phyloP scores from a whole-genome alignment of 257 asterid species.

The Fraxinus quadrangulata region DNA sequence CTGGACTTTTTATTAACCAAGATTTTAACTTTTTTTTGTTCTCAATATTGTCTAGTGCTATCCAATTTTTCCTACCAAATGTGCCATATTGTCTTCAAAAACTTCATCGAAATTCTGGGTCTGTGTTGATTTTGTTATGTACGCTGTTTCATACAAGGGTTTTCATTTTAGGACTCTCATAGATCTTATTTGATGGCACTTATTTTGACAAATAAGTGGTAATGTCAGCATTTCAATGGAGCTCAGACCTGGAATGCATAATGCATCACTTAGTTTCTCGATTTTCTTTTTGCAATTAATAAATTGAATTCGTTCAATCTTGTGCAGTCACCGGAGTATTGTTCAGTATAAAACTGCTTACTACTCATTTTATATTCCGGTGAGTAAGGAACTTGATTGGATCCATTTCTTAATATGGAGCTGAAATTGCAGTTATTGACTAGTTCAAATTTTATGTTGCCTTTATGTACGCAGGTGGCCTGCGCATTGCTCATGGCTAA shows the following conservation, averaged over 20 bases:
- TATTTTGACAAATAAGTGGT: neutral
- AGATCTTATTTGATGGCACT: neutral
- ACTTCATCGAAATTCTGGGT: neutral
- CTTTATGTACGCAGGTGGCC: conserved; percentile 64
- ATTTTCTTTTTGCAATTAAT: neutral
- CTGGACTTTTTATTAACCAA: neutral
- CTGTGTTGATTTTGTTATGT: neutral
- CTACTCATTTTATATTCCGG: conserved; percentile 96
- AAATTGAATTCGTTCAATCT: neutral
- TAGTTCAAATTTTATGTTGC: conserved; percentile 1
- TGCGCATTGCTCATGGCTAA: conserved; percentile 94
- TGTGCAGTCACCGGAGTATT: conserved; percentile 89
- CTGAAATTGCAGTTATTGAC: conserved; percentile 14
- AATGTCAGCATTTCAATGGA: neutral
- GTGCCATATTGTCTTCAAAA: neutral
- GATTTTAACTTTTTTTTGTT: neutral
- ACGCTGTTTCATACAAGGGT: neutral
- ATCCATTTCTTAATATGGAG: neutral
- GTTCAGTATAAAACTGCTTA: conserved; percentile 95
- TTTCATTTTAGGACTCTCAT: neutral
- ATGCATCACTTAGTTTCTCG: neutral
- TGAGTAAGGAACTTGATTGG: conserved; percentile 35
- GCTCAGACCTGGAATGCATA: neutral
- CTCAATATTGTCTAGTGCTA: neutral
- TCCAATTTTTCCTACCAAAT: neutral